These are phyloP conservation scores for Geosmithia flava DNA, from an alignment of 2,329 filamentous ascomycete genomes.

Conservation along the genomic window DNA sequence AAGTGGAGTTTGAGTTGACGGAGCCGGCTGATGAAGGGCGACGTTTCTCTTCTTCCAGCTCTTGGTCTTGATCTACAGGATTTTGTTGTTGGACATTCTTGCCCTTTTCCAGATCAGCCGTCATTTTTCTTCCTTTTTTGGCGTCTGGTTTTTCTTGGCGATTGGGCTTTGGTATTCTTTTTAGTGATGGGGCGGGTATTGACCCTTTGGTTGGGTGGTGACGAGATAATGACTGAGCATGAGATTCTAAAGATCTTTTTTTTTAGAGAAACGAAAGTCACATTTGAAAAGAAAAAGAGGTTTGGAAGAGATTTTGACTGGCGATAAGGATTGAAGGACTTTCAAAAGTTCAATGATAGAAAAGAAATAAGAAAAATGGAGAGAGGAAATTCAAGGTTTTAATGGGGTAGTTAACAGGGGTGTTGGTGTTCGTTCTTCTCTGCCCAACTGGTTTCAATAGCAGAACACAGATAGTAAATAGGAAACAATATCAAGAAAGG, in stretches of 20 bases:
- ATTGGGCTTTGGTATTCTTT: no score
- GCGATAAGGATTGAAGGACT: no score
- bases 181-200: no score
- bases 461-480: background rate
- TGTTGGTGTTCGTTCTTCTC: no score
- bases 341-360: no score
- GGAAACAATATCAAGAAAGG: background rate
- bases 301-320: no score
- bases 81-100: background rate
- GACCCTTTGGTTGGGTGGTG: background rate
- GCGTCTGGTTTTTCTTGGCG: background rate
- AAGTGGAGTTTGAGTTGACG: background rate
- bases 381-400: no score
- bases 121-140: background rate
- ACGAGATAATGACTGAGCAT: background rate
- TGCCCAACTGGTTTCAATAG: no score
- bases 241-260: background rate
- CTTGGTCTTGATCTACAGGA: background rate
- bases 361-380: no score
- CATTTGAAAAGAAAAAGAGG: background rate
- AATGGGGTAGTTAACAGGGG: no score
- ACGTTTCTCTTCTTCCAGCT: background rate
- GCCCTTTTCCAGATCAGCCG: conserved; percentile 4
- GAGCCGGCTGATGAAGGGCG: background rate
- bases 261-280: background rate